These are phyloP conservation scores for Calonectria naviculata DNA, from an alignment of 2,329 filamentous ascomycete species.

Conservation along the genomic window DNA sequence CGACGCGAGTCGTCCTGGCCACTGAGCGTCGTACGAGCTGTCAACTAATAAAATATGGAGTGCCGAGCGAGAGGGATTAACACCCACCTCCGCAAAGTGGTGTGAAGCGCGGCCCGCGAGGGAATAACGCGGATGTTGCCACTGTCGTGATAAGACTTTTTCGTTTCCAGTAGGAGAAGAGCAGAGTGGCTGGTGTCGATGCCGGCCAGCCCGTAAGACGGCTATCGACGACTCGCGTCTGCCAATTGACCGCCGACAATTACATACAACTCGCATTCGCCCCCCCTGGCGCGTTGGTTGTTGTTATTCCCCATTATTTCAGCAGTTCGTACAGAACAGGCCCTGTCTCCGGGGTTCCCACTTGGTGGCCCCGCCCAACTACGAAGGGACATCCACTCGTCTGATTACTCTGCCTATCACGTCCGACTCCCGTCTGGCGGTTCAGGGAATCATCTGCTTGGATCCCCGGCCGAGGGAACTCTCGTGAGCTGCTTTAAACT, in stretches of 20 bases:
- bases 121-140: constrained; percentile 6
- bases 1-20: constrained; percentile 28
- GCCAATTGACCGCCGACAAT: not conserved
- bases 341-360: not conserved
- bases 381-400: not conserved
- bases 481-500: not conserved
- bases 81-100: not conserved
- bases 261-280: not conserved
- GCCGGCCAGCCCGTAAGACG: not conserved
- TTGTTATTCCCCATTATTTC: not conserved
- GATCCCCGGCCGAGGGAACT: not conserved
- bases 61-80: constrained; percentile 5
- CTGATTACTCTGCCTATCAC: constrained; percentile 1
- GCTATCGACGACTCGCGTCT: not conserved
- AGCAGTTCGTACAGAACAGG: not conserved
- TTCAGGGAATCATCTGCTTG: not conserved
- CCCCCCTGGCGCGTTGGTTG: not conserved
- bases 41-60: constrained; percentile 7
- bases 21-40: constrained; percentile 30
- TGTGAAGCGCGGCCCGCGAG: not conserved
- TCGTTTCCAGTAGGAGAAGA: not conserved
- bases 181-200: not conserved
- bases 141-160: not conserved
- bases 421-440: not conserved
- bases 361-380: not conserved